Base-by-base conservation (phyloP, 352 stramenopile genomes). In the Globisporangium radiosum region DNA sequence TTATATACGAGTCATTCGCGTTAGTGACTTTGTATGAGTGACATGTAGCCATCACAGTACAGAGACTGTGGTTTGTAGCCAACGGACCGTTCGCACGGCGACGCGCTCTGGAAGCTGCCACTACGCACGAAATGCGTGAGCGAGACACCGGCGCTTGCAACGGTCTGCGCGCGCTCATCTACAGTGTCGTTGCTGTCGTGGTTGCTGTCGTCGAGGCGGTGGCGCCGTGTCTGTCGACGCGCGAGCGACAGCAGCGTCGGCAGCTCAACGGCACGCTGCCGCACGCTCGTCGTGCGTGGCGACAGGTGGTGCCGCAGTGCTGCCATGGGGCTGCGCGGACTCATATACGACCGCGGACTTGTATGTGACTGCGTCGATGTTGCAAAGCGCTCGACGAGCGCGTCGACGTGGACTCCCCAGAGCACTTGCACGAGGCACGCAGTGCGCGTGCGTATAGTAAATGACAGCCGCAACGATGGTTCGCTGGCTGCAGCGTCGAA, bases 361-460 rank as follows among this genome's bases (percentile, higher is more conserved):
- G 25, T 49, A 7, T 55, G 37, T 37, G 37, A 47, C 14, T 36
- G 40, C 14, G 17, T n/a, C 7, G 44, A 48, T 17, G 19, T 37
- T 37, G 36, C 17, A 19, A 7, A 38, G 39, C 39, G 59, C 57
- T 76, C 60, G 1, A 81, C 36, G 36, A 81, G 43, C 40, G 70
- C 65, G 14, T 61, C 68, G 7, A 50, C 45, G 17, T 65, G 63
- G 33, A 78, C 72, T 38, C 57, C 50, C 68, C 70, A 81, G 47
- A 78, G 64, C 51, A 72, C 66, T 54, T 78, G 73, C 10, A 71
- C 65, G 7, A 54, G 50, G 47, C 61, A 78, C 37, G 63, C 65
- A 4, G 36, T 43, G 7, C 51, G 47, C 13, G 62, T 62, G 40
- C 63, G 64, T 54, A 80, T 54, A 38, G 57, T 61, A n/a, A 80